Evolutionary conservation across 2,329 filamentous ascomycete genomes (phyloP), one percentile per base, ranked within the genome.

Genomic region (Fusarium xyrophilum): DNA sequence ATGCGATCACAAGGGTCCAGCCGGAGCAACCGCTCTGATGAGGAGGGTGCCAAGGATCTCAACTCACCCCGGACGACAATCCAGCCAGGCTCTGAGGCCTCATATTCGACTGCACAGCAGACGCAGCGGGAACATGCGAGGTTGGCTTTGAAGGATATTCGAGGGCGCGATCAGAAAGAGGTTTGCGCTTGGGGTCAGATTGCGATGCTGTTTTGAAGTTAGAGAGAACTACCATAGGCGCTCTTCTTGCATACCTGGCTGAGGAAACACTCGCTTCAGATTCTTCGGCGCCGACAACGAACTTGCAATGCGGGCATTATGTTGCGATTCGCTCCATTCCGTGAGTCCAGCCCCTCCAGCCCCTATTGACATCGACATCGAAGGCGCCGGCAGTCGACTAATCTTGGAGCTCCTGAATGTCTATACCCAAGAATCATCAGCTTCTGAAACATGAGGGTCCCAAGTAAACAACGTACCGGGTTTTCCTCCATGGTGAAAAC

Each of bases 161-260:
- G 64, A 77, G 83, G 33, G 83, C 86, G 68, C 82, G 82, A 58
- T 89, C 86, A 23, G 77, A 78, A 28, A 89, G 78, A 17, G 85
- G 86, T 72, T 88, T 88, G 59, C 88, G 83, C 77, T 91, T 91
- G 6, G 86, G 73, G 51, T 88, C 84, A 23, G 88, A 82, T 72
- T 87, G 82, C 25, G 79, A 69, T 53, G 83, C 87, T 89, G 42
- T 25, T 39, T 10, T 9, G 12, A 21, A 19, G 68, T 76, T 23
- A 76, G 70, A 50, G 30, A 33, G n/a, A 33, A 36, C 23, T 7
- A 35, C 21, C 9, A 10, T 11, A 21, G 27, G 4, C n/a, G 25
- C 6, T 21, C 19, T 30, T 52, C 33, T n/a, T 4, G 59, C 32
- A 6, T 74, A 84, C 83, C 81, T 73, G 82, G 79, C 43, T 81